Conservation (phyloP, 2,329 filamentous ascomycete genomes). For the Lachnellula cervina region DNA sequence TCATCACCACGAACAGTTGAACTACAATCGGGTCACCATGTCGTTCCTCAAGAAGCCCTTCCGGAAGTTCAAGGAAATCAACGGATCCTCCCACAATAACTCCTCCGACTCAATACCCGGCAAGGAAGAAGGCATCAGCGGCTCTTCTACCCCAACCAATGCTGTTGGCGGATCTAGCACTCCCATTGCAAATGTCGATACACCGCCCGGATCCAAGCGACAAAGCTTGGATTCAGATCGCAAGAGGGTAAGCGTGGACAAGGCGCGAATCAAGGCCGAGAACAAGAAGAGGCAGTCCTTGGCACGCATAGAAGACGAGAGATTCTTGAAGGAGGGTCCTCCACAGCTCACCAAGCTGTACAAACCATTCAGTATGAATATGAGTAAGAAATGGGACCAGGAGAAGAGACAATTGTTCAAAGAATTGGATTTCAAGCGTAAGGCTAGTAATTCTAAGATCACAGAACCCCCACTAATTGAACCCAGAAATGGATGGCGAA, state of each 20-base stretch:
- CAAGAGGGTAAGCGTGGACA: slow-evolving; percentile 23
- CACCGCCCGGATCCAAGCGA: slow-evolving; percentile 6
- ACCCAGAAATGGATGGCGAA: slow-evolving; percentile 24
- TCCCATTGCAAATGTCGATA: slow-evolving; percentile 6
- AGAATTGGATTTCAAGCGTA: slow-evolving; percentile 28
- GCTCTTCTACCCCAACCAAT: slow-evolving; percentile 3
- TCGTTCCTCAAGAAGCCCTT: slow-evolving; percentile 29
- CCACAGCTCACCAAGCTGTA: slow-evolving; percentile 28
- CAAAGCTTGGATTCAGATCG: slow-evolving; percentile 24
- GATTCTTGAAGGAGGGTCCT: slow-evolving; percentile 26
- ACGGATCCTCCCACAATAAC: background rate
- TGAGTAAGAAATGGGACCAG: slow-evolving; percentile 30
- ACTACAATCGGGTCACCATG: slow-evolving; percentile 16
- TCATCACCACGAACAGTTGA: background rate
- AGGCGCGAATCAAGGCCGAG: slow-evolving; percentile 23
- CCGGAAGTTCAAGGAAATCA: slow-evolving; percentile 21
- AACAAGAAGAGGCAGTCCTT: slow-evolving; percentile 24
- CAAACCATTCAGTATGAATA: slow-evolving; percentile 31
- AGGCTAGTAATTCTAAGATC: background rate
- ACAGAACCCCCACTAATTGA: background rate
- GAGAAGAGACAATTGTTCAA: slow-evolving; percentile 29
- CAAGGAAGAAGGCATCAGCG: slow-evolving; percentile 12
- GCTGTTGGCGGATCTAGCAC: slow-evolving; percentile 2
- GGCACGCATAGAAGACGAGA: slow-evolving; percentile 29
- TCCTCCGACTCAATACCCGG: slow-evolving; percentile 7